Percentiles rank a stretch among this genome's conserved stretches.
Evolutionary conservation across 2,329 filamentous ascomycete genomes (phyloP).

Genomic region (Cercospora zeina): DNA sequence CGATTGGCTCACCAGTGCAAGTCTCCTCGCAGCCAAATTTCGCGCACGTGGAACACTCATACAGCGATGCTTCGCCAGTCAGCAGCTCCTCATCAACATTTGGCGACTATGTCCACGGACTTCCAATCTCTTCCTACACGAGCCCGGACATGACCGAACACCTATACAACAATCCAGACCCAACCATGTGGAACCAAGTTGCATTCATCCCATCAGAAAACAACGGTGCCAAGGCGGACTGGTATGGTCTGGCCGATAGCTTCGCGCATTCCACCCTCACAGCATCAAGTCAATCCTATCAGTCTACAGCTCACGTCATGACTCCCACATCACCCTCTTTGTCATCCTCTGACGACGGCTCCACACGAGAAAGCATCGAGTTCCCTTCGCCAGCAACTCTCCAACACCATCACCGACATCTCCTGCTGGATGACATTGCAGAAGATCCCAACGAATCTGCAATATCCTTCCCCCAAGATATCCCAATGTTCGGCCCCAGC

Average conservation of each 20-base stretch:
- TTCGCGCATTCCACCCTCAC: background rate
- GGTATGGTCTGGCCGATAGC: constrained; percentile 4
- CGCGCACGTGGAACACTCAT: background rate
- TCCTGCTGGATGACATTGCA: background rate
- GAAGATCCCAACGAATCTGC: background rate
- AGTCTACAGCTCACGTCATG: background rate
- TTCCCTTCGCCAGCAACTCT: background rate
- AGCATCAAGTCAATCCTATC: background rate
- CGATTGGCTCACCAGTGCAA: constrained; percentile 11
- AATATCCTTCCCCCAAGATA: background rate
- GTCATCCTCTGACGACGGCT: background rate
- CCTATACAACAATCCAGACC: background rate
- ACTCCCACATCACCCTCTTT: background rate
- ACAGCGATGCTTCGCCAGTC: constrained; percentile 1
- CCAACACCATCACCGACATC: background rate
- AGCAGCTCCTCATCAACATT: background rate
- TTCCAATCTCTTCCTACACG: background rate
- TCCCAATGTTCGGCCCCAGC: background rate
- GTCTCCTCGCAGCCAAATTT: background rate
- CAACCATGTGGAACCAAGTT: constrained; percentile 7
- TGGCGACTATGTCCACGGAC: background rate
- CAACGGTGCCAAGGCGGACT: constrained; percentile 1
- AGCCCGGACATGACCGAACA: background rate
- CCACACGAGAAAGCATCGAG: constrained; percentile 1
- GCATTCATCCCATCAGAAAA: constrained; percentile 11